These are phyloP conservation scores for Nicotiana sylvestris DNA, from an alignment of 257 asterid genomes.

Conservation along the genomic window DNA sequence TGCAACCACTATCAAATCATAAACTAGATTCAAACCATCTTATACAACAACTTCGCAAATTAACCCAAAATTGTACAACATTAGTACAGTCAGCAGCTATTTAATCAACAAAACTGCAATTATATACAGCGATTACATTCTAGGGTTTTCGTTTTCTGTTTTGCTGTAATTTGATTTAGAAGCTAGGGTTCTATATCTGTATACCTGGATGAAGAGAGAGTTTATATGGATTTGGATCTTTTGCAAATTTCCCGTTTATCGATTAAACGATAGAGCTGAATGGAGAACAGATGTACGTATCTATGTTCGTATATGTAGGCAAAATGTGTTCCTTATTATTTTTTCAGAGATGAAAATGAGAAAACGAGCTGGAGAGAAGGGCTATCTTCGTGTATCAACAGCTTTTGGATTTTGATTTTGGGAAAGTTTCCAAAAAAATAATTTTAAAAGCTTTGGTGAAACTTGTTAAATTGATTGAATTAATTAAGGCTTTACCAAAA, in stretches of 20 bases:
- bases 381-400: too few relatives aligned
- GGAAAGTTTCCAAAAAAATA: neutral
- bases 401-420: neutral
- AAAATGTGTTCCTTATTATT: too few relatives aligned
- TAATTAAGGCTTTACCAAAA: too few relatives aligned
- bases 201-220: neutral
- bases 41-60: too few relatives aligned
- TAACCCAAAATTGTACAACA: neutral
- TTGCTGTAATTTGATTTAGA: too few relatives aligned
- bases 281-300: neutral
- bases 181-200: neutral
- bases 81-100: neutral
- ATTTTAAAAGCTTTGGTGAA: neutral
- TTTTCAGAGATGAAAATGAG: too few relatives aligned
- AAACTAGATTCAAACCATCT: neutral
- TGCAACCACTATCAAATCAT: too few relatives aligned
- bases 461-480: too few relatives aligned
- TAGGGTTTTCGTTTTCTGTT: too few relatives aligned
- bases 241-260: neutral
- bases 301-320: neutral
- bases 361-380: too few relatives aligned
- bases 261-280: neutral
- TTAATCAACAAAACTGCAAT: neutral
- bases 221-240: neutral
- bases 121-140: neutral